Evolutionary conservation across 176 grass and related monocot genomes (phyloP).

Genomic region (Juncus inflexus): DNA sequence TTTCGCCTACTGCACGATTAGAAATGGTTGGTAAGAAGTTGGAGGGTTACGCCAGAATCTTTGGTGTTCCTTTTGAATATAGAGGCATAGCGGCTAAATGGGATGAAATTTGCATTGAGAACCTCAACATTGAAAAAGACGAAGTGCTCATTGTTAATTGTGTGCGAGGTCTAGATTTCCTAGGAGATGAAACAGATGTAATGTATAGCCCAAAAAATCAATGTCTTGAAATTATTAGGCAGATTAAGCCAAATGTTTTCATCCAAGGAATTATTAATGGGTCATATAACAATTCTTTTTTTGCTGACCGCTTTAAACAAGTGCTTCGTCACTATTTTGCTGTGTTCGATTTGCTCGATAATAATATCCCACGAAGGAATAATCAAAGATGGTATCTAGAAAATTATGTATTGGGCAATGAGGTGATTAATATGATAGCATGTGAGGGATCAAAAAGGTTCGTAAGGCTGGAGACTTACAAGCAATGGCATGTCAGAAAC

Average conservation of each 20-base stretch:
- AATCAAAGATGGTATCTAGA: no score
- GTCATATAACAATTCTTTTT: slow-evolving; percentile 34
- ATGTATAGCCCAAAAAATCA: slow-evolving; percentile 7
- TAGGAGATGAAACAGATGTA: slow-evolving; percentile 42
- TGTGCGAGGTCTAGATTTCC: slow-evolving; percentile 34
- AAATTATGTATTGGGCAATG: no score
- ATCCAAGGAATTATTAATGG: slow-evolving; percentile 30
- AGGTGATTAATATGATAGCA: no score
- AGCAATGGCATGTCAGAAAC: no score
- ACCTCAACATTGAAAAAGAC: slow-evolving; percentile 40
- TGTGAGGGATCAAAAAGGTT: no score
- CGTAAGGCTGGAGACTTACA: no score
- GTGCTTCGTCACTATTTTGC: slow-evolving; percentile 28
- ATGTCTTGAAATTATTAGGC: slow-evolving; percentile 38
- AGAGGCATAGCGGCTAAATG: slow-evolving; percentile 41
- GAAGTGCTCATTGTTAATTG: slow-evolving; percentile 56
- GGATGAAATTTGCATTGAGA: slow-evolving; percentile 37
- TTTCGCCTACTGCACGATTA: slow-evolving; percentile 32
- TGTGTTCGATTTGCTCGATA: slow-evolving; percentile 33
- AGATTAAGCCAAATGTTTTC: slow-evolving; percentile 30
- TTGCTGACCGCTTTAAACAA: slow-evolving; percentile 32
- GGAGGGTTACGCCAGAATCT: slow-evolving; percentile 45
- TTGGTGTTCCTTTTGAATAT: slow-evolving; percentile 51
- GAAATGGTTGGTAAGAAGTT: slow-evolving; percentile 35
- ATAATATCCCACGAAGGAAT: slow-evolving; percentile 10